Evolutionary conservation across 148 eudicot species (phyloP).

Genomic region (Persicaria maculosa): DNA sequence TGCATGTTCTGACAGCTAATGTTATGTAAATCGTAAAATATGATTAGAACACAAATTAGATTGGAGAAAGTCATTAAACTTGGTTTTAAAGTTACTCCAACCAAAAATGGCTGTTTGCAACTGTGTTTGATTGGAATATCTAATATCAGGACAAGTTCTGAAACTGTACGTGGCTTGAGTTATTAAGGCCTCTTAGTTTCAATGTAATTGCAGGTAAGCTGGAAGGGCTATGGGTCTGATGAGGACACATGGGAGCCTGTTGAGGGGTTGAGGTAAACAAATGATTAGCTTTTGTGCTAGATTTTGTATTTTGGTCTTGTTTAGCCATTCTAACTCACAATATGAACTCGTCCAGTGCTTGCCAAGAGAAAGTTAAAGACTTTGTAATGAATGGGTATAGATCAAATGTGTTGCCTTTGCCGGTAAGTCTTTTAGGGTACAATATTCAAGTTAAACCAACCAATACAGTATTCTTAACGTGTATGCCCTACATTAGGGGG

Average conservation of each 20-base stretch:
- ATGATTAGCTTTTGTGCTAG: neutral
- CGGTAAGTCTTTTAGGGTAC: slow-evolving; percentile 29
- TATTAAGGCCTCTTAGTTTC: no score
- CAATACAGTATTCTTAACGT: no score
- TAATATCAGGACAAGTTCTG: no score
- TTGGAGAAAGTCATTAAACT: no score
- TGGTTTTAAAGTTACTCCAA: no score
- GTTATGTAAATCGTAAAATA: no score
- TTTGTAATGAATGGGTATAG: slow-evolving; percentile 44
- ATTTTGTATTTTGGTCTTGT: neutral
- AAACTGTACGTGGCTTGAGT: no score
- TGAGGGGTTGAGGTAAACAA: slow-evolving; percentile 55
- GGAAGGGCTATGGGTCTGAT: slow-evolving; percentile 75
- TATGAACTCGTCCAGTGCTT: slow-evolving; percentile 26
- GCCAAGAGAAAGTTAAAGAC: slow-evolving; percentile 41
- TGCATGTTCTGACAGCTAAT: no score
- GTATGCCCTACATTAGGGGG: slow-evolving; percentile 34
- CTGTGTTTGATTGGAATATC: no score
- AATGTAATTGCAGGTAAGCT: slow-evolving; percentile 38
- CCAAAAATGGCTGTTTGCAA: no score
- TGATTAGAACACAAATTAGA: no score
- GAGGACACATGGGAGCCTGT: slow-evolving; percentile 82
- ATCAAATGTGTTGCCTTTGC: slow-evolving; percentile 55
- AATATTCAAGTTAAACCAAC: no score
- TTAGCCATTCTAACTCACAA: neutral